phyloP scores from a whole-genome alignment of 2,329 filamentous ascomycete genomes.

The Trichophyton mentagrophytes region DNA sequence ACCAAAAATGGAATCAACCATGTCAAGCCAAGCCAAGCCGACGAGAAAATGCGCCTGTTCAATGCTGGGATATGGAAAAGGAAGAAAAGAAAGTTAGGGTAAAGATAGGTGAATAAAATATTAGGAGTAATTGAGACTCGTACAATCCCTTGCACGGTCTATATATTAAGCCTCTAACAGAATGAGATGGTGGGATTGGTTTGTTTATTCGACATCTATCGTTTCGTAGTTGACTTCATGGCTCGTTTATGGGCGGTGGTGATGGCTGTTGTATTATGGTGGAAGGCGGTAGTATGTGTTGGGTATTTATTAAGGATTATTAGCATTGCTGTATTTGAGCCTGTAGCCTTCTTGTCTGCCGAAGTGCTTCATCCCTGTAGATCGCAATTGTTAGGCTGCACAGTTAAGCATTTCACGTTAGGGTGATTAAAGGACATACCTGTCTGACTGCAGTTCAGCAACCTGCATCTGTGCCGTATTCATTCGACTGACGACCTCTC shows the following conservation, averaged over 20 bases:
- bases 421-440: constrained; percentile 14
- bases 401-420: no score
- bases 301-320: constrained; percentile 34
- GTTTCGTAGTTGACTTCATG: neutral
- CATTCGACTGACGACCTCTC: constrained; percentile 70
- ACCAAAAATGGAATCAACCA: neutral
- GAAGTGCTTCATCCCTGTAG: constrained; percentile 55
- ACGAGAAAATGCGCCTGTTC: neutral
- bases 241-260: neutral
- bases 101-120: neutral
- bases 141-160: neutral
- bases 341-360: constrained; percentile 58
- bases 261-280: neutral
- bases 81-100: neutral
- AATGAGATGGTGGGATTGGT: neutral
- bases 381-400: constrained; percentile 13
- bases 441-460: constrained; percentile 53
- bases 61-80: neutral
- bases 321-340: constrained; percentile 52
- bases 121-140: neutral
- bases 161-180: neutral
- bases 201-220: neutral
- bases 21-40: neutral
- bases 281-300: neutral
- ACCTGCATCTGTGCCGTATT: constrained; percentile 74